Conservation (phyloP, 2,329 filamentous ascomycete species). For the Venturia pyrina region DNA sequence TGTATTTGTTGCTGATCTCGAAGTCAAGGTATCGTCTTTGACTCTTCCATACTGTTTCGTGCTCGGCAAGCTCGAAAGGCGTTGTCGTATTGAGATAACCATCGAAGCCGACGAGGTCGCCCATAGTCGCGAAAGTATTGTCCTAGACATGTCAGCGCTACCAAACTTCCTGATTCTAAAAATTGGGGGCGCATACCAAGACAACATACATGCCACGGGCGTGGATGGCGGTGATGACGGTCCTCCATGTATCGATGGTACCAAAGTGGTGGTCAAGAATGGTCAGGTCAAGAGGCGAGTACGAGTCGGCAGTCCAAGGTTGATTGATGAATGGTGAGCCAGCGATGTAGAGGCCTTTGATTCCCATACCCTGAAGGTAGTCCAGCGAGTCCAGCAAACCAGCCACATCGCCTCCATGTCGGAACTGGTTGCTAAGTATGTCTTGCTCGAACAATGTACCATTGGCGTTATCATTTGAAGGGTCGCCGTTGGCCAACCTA, state of each 20-base stretch:
- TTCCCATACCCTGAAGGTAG: conserved; percentile 53
- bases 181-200: conserved; percentile 41
- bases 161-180: conserved; percentile 40
- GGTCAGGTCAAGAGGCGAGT: conserved; percentile 46
- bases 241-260: conserved; percentile 45
- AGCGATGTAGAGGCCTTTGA: conserved; percentile 50
- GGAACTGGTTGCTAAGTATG: conserved; percentile 47
- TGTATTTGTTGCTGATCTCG: conserved; percentile 41
- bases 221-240: conserved; percentile 48
- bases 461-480: conserved; percentile 51
- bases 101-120: conserved; percentile 51
- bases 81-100: conserved; percentile 48
- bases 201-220: conserved; percentile 52
- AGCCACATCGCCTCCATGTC: conserved; percentile 50
- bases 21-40: conserved; percentile 48
- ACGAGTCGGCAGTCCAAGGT: conserved; percentile 52
- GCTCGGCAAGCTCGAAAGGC: conserved; percentile 43
- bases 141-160: neutral
- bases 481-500: conserved; percentile 49
- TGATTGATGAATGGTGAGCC: conserved; percentile 51
- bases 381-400: conserved; percentile 49
- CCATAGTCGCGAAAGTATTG: conserved; percentile 31
- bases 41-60: conserved; percentile 47
- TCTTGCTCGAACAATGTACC: conserved; percentile 50
- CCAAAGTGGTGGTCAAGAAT: conserved; percentile 52